Evolutionary conservation across 768 basidiomycete genomes (phyloP), one percentile per base, ranked within the genome.

Genomic region (Boletus huronensis): DNA sequence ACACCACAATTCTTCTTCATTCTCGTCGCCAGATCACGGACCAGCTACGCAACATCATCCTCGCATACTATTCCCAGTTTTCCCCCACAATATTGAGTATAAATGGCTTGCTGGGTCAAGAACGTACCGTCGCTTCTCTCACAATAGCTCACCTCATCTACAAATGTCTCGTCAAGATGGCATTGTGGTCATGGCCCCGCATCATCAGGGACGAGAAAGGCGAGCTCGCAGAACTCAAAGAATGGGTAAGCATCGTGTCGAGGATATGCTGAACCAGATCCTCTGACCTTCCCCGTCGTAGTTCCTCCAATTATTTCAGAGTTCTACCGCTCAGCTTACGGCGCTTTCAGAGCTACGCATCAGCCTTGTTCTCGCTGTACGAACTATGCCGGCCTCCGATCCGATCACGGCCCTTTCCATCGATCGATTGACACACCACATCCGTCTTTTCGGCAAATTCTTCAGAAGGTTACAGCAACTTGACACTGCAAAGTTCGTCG

Each of bases 381-480:
- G 72, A 46, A 64, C 73, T 19, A 69, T 68, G 41, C 65, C 71
- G 26, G 46, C 65, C 11, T 57, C 66, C 9, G 65, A 72, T 29
- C 73, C 76, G 58, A 67, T 75, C 21, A 71, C 74, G 10, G 62
- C 75, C 6, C 76, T 72, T 38, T 78, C 81, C 4, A 67, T 89
- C 28, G 77, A 83, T 39, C 67, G 79, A 34, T 70, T 93, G 28
- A 86, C 87, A 8, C 82, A 81, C 45, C 89, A 91, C 61, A 74
- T 90, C 28, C 80, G 80, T 40, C 66, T 81, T 31, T 85, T 90
- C 61, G 92, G 90, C 14, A 93, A 92, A 69, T 84, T 87, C 63
- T 93, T 91, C 74, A 78, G 88, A 43, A 78, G 86, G 31, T 63
- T 92, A 59, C 87, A 91, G 58, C 83, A 87, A 62, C 75, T 86